Percentiles rank a stretch among this genome's conserved stretches.
These are phyloP conservation scores for Colletotrichum musicola DNA, from an alignment of 2,329 filamentous ascomycete species.

Conservation along the genomic window DNA sequence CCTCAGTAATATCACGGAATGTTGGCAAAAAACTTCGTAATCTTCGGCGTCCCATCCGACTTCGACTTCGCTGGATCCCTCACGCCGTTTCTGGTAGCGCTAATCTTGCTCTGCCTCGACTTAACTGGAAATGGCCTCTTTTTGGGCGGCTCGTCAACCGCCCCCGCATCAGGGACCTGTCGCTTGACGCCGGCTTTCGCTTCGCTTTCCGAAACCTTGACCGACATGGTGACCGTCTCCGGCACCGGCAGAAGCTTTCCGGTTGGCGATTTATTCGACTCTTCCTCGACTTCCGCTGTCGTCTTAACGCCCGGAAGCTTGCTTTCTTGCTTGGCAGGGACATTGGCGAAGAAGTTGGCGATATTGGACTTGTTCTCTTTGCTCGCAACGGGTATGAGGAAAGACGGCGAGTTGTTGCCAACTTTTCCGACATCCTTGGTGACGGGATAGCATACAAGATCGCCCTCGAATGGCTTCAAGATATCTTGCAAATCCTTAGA, in stretches of 20 bases:
- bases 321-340: conserved; percentile 52
- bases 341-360: conserved; percentile 84
- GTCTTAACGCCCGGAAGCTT: conserved; percentile 23
- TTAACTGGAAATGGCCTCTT: conserved; percentile 43
- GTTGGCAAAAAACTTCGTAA: conserved; percentile 60
- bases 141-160: conserved; percentile 42
- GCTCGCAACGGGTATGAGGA: conserved; percentile 86
- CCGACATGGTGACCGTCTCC: conserved; percentile 38
- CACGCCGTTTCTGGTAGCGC: conserved; percentile 55
- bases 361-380: conserved; percentile 94
- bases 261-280: conserved; percentile 33
- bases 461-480: conserved; percentile 82
- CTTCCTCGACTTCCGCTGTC: conserved; percentile 40
- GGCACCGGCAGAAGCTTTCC: conserved; percentile 41
- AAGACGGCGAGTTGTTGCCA: conserved; percentile 87
- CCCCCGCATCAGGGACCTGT: conserved; percentile 40
- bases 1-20: neutral
- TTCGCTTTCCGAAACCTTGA: neutral
- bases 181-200: conserved; percentile 44
- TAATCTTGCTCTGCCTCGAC: conserved; percentile 49
- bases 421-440: conserved; percentile 93
- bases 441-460: conserved; percentile 88
- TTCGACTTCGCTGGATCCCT: conserved; percentile 50
- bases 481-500: conserved; percentile 80
- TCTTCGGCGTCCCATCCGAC: conserved; percentile 56